Conservation (phyloP, 83 land plant genomes). For the Picea engelmannii region DNA sequence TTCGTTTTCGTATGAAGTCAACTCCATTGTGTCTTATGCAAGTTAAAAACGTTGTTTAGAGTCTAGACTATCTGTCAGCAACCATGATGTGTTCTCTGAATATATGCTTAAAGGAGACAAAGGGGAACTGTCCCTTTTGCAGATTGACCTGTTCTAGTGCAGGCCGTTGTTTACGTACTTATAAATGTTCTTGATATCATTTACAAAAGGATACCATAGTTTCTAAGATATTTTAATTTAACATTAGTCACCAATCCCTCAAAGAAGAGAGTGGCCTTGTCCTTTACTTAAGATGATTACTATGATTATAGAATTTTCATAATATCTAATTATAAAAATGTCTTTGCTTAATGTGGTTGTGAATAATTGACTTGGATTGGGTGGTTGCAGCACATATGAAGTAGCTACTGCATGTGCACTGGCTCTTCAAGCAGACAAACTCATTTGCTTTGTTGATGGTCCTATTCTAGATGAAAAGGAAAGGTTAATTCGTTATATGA, state of each 20-base stretch:
- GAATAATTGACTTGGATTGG: no score
- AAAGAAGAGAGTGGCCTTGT: not conserved
- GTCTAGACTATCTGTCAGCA: no score
- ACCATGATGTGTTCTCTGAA: no score
- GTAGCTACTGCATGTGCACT: slow-evolving; percentile 99
- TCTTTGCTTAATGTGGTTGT: not conserved
- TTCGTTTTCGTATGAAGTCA: no score
- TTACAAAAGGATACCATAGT: not conserved
- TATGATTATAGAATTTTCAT: not conserved
- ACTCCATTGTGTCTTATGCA: no score
- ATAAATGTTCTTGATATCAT: not conserved
- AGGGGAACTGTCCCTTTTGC: no score
- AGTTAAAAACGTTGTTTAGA: no score
- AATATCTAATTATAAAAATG: no score
- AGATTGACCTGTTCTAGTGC: no score
- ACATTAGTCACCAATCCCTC: not conserved
- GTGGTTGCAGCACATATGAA: slow-evolving; percentile 89
- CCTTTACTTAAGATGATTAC: not conserved
- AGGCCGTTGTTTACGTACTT: not conserved
- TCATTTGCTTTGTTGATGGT: slow-evolving; percentile 88
- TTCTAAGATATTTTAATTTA: not conserved
- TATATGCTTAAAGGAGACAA: no score
- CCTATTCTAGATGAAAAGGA: slow-evolving; percentile 76
- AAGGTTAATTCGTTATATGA: slow-evolving; percentile 71
- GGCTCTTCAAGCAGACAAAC: slow-evolving; percentile 90